phyloP scores from a whole-genome alignment of 495 filamentous ascomycete genomes.

The Aspergillus conjunctus region DNA sequence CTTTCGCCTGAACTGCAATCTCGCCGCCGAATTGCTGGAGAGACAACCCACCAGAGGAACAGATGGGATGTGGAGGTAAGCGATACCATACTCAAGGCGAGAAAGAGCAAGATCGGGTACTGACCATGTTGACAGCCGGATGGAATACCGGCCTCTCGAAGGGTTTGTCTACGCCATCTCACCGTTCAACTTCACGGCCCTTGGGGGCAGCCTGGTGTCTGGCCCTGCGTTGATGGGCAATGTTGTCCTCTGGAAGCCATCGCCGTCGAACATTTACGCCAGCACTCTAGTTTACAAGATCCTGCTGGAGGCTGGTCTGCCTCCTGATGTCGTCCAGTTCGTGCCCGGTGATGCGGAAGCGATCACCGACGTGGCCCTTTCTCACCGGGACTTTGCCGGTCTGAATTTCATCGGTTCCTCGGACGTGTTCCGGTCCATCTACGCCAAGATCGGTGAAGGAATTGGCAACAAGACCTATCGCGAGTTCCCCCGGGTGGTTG shows the following conservation, averaged over 20 bases:
- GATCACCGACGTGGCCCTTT: constrained; percentile 68
- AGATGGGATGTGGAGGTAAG: constrained; percentile 70
- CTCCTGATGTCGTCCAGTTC: constrained; percentile 79
- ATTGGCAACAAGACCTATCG: constrained; percentile 68
- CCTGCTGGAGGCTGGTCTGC: constrained; percentile 84
- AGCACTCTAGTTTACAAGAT: constrained; percentile 79
- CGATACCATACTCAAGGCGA: too few species aligned
- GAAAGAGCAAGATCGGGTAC: too few species aligned
- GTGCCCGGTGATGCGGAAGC: constrained; percentile 75
- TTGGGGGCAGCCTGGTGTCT: constrained; percentile 75
- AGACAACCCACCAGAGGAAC: constrained; percentile 65
- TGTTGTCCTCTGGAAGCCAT: constrained; percentile 88
- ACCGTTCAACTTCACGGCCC: constrained; percentile 89
- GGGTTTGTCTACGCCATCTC: constrained; percentile 86
- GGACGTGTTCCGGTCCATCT: constrained; percentile 75
- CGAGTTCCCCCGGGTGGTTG: constrained; percentile 79
- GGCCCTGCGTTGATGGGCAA: constrained; percentile 80
- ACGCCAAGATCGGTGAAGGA: constrained; percentile 68
- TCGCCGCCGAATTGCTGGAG: constrained; percentile 72
- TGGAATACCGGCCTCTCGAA: constrained; percentile 81
- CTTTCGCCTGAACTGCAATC: constrained; percentile 78
- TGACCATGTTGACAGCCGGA: too few species aligned
- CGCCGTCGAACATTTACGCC: constrained; percentile 72
- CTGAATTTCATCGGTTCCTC: constrained; percentile 84
- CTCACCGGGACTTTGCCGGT: constrained; percentile 70